Percentiles rank a stretch among this genome's conserved stretches.
Conservation (phyloP, 495 filamentous ascomycete genomes). For the Aspergillus wentii region DNA sequence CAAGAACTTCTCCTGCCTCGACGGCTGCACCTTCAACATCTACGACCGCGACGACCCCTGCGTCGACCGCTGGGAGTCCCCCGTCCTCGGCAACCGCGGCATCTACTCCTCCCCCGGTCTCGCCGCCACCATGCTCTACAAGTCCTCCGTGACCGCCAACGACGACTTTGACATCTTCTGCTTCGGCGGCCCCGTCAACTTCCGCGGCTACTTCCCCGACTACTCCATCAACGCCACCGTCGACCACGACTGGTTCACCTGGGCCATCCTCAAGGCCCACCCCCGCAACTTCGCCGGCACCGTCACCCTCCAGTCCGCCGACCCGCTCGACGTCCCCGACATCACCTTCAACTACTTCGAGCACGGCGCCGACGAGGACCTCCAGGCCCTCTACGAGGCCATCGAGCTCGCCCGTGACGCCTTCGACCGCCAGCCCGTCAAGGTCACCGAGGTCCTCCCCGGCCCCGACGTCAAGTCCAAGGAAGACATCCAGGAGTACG, state of each 20-base stretch:
- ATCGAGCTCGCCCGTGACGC: constrained; percentile 40
- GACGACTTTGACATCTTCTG: constrained; percentile 46
- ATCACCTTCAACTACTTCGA: constrained; percentile 56
- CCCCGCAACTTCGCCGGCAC: constrained; percentile 48
- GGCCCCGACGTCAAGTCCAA: constrained; percentile 31
- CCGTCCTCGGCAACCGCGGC: constrained; percentile 32
- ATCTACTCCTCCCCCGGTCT: constrained; percentile 47
- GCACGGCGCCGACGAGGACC: constrained; percentile 33
- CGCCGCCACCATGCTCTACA: constrained; percentile 40
- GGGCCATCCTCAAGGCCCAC: constrained; percentile 50
- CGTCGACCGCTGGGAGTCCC: constrained; percentile 38
- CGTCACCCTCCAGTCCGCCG: constrained; percentile 42
- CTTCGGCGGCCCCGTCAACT: constrained; percentile 48
- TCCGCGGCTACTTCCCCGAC: constrained; percentile 36
- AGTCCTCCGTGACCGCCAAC: constrained; percentile 32
- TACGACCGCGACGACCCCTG: constrained; percentile 36
- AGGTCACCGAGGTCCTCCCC: constrained; percentile 41
- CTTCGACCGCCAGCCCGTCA: constrained; percentile 22
- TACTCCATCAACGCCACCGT: constrained; percentile 25
- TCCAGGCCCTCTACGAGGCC: constrained; percentile 44
- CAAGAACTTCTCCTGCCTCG: constrained; percentile 32
- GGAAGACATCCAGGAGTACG: constrained; percentile 42
- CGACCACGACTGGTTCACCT: constrained; percentile 36
- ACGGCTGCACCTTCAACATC: constrained; percentile 40
- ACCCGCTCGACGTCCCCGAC: constrained; percentile 49